Evolutionary conservation across 139 green algal species (phyloP), one percentile per base, ranked within the genome.

Genomic region (Tetraselmis chui): DNA sequence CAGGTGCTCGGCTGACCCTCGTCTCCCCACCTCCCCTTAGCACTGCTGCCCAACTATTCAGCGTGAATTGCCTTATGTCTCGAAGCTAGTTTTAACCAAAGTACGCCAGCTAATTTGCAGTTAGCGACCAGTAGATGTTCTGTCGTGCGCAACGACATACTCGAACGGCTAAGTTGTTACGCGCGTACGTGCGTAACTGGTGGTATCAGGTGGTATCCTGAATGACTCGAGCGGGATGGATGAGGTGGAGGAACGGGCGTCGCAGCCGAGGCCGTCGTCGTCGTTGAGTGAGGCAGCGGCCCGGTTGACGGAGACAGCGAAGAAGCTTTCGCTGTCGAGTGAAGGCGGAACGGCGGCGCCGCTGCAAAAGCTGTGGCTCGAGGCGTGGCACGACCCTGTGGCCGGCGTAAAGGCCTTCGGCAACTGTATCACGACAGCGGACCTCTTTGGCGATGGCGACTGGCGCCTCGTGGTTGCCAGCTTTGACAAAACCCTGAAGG

Each of bases 391-490:
- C 30, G 89, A 94, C 45, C 87, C 88, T 2, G 86, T 94, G 2
- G 89, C 90, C 2, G 87, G 85, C 2, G 76, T 92, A 22, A 82
- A 85, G 2, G 89, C 91, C 0, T 91, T 86, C 80, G 88, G 84
- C 30, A 32, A 83, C 0, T 93, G 89, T 83, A 77, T 93, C 0
- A 82, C 87, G 76, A 89, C 86, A 0, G 90, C 84, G 79, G 85
- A 95, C 82, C 78, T 95, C 1, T 89, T 87, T 26, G 92, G 92
- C 18, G 92, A 95, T 75, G 89, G 89, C 1, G 92, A 95, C 67
- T 92, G 86, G 81, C 79, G 91, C 1, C 80, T 95, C 11, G 88
- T 93, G 1, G 89, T 95, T 0, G 92, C 89, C 2, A 88, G 92
- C 67, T 78, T 85, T 30, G 87, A 91, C 79, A 89, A 89, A 30